These are phyloP conservation scores for Hortiboletus campestris DNA, from an alignment of 768 basidiomycete species.

Conservation along the genomic window DNA sequence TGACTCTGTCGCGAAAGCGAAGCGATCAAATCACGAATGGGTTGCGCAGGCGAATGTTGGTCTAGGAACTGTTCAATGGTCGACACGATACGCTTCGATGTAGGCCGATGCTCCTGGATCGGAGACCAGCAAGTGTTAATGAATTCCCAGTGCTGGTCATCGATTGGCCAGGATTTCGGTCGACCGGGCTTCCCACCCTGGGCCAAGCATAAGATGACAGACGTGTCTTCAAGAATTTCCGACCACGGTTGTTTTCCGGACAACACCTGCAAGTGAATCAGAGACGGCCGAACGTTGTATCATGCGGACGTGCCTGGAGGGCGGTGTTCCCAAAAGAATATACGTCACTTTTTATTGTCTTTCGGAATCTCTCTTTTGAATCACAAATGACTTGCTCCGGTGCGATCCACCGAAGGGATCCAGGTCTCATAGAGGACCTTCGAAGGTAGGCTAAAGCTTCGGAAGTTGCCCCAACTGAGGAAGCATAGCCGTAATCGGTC, in stretches of 20 bases:
- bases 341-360: conserved; percentile 8
- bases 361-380: conserved; percentile 8
- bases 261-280: conserved; percentile 19
- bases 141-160: conserved; percentile 2
- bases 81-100: not conserved
- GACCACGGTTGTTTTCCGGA: conserved; percentile 6
- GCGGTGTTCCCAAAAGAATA: conserved; percentile 29
- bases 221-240: not conserved
- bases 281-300: not conserved
- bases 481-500: conserved; percentile 42
- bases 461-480: conserved; percentile 6
- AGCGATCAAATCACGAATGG: not conserved
- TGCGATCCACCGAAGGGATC: conserved; percentile 45
- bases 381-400: conserved; percentile 24
- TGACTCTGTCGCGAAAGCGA: not conserved
- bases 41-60: not conserved
- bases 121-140: conserved; percentile 3
- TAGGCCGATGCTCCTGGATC: not conserved
- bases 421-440: conserved; percentile 27
- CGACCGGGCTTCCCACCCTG: not conserved
- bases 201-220: conserved; percentile 6
- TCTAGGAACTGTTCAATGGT: not conserved
- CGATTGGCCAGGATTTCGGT: not conserved
- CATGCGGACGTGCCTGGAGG: conserved; percentile 16
- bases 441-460: not conserved